Evolutionary conservation across 805 yeast species (phyloP), one percentile per base, ranked within the genome.

Genomic region (Teunomyces tritomae): DNA sequence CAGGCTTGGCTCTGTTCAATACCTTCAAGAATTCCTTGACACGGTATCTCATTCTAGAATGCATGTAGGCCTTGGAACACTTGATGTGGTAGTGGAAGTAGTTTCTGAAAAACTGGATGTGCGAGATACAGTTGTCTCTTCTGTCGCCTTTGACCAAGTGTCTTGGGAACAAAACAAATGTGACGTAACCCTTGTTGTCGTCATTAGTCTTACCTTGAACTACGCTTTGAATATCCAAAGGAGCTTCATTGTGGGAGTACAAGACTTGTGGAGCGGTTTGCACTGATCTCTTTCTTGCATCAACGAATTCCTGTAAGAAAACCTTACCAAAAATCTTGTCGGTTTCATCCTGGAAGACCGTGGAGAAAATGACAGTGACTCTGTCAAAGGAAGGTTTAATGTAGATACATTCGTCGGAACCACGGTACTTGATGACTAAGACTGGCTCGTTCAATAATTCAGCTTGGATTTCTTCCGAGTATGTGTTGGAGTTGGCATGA

Each of bases 251-350:
- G 63, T 85, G 90, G 5, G 96, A 85, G 62, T 87, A 91, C 58
- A 94, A 79, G 45, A 94, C 99, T 74, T 94, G 99, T 13, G 99
- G 99, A 1, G 98, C 97, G 43, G 94, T 91, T 71, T 94, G 99
- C 51, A 94, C 92, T 4, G 96, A 87, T 67, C 97, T 81, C 64
- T 87, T 87, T 70, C 99, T 83, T 8, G 98, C 97, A 66, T 91
- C 97, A 39, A 90, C 96, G 65, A 91, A 91, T 70, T 91, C 97
- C 64, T 89, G 96, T 53, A 89, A 73, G 62, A 89, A 89, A 32
- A 89, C 96, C 66, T 85, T 89, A 37, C 96, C 95, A 57, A 89
- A 87, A 45, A 87, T 79, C 64, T 88, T 89, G 69, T 94, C 99
- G 3, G 98, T 94, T 67, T 94, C 98, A 68, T 94, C 99, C 63